Base-by-base conservation (phyloP, 805 yeast genomes). In the Wickerhamiella parazyma region DNA sequence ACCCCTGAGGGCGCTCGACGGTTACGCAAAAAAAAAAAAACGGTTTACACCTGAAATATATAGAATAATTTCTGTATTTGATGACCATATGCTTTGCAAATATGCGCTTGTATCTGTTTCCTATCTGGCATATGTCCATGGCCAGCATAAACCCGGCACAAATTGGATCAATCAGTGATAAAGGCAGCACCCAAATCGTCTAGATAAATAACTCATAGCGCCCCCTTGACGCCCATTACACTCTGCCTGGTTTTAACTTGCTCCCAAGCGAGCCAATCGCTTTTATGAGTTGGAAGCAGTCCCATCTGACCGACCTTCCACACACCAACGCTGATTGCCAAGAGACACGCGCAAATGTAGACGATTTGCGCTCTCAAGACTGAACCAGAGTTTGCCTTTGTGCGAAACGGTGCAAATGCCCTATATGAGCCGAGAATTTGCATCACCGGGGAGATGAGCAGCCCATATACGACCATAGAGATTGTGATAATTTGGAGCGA, bases 221-320 rank as follows among this genome's bases (percentile, higher is more conserved):
- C n/a, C n/a, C n/a, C n/a, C n/a, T n/a, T 28, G 6, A 28, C 31
- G 6, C 31, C 31, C 8, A 5, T 12, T 11, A 28, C n/a, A 28
- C 10, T 16, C 16, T 16, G 31, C 31, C 12, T 16, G 16, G 31
- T 28, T 6, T 28, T n/a, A 3, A 28, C 31, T n/a, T 28, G 16
- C 56, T 86, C 93, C 87, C 94, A 87, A 6, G 85, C 76, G 14
- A 89, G 64, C 97, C 97, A 91, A 58, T 89, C 98, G 51, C 94
- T 79, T 37, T 71, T 71, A 29, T 76, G 79, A 53, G 80, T 83
- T 18, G 98, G 98, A 47, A 89, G 76, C 50, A 89, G 66, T 0
- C 96, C 97, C 95, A 89, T 83, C 18, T 70, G 66, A 52, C 81
- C 76, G 47, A 91, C 64, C 60, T 91, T 91, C 76, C 84, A 86